Evolutionary conservation across 1,139 yeast genomes (phyloP).

Genomic region (Candida tetrigidarum): DNA sequence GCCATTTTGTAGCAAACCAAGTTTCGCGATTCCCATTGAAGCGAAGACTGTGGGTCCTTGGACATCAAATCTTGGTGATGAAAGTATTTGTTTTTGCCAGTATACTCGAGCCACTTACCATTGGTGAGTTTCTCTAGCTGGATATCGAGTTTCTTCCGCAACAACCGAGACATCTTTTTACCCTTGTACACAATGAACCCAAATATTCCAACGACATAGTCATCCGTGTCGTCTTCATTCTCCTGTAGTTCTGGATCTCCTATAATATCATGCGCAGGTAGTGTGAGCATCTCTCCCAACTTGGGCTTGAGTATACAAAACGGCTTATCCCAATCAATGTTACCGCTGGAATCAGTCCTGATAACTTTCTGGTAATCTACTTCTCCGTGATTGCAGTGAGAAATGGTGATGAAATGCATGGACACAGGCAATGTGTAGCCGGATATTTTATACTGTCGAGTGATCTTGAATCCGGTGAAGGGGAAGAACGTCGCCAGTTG

Average conservation of each 20-base stretch:
- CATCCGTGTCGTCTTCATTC: slow-evolving; percentile 7
- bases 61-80: slow-evolving; percentile 26
- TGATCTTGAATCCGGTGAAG: slow-evolving; percentile 64
- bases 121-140: slow-evolving; percentile 25
- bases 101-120: slow-evolving; percentile 29
- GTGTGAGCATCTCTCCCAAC: slow-evolving; percentile 19
- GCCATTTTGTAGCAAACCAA: slow-evolving; percentile 64
- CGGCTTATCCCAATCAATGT: slow-evolving; percentile 57
- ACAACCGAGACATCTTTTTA: slow-evolving; percentile 13
- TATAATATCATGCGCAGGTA: slow-evolving; percentile 18
- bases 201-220: slow-evolving; percentile 9
- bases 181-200: slow-evolving; percentile 12
- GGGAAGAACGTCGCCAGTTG: slow-evolving; percentile 30
- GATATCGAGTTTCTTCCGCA: slow-evolving; percentile 25
- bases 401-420: slow-evolving; percentile 51
- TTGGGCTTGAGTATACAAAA: slow-evolving; percentile 49
- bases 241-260: slow-evolving; percentile 12
- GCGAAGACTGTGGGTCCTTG: slow-evolving; percentile 27
- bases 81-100: slow-evolving; percentile 25
- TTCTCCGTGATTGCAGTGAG: slow-evolving; percentile 61
- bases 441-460: slow-evolving; percentile 52
- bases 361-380: slow-evolving; percentile 48
- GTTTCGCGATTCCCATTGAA: slow-evolving; percentile 35
- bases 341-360: slow-evolving; percentile 37
- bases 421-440: slow-evolving; percentile 39